Percentiles rank a stretch among this genome's conserved stretches.
Conservation (phyloP, 805 yeast genomes). For the Wickerhamomyces hampshirensis region DNA sequence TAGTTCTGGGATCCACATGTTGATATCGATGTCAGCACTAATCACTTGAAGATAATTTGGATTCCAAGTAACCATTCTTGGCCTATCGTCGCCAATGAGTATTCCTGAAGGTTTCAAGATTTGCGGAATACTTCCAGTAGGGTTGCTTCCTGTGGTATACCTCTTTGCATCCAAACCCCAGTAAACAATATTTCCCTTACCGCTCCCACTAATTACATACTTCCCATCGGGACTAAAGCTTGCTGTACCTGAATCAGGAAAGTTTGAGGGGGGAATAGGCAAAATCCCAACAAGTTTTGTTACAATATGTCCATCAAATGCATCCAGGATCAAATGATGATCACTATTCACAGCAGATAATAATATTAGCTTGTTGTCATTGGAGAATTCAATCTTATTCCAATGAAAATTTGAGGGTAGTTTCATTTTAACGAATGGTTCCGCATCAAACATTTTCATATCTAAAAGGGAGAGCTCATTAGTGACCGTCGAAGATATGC, state of each 20-base stretch:
- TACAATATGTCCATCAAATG: constrained; percentile 55
- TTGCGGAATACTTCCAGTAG: constrained; percentile 25
- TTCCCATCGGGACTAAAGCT: constrained; percentile 66
- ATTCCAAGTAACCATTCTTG: constrained; percentile 36
- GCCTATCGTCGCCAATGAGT: constrained; percentile 28
- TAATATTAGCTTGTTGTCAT: constrained; percentile 63
- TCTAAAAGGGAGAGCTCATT: constrained; percentile 57
- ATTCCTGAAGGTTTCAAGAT: constrained; percentile 17
- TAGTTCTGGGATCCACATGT: constrained; percentile 23
- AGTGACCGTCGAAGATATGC: constrained; percentile 46
- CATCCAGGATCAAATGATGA: constrained; percentile 67
- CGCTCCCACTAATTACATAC: constrained; percentile 55
- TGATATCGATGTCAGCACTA: constrained; percentile 18
- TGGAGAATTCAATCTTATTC: constrained; percentile 73
- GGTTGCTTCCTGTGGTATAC: constrained; percentile 20
- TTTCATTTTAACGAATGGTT: constrained; percentile 46
- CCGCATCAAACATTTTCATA: constrained; percentile 49
- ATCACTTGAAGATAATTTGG: constrained; percentile 31
- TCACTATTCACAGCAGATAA: constrained; percentile 50
- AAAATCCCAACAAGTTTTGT: constrained; percentile 44
- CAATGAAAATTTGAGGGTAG: constrained; percentile 39
- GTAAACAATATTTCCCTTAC: constrained; percentile 39
- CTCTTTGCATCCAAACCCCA: constrained; percentile 46
- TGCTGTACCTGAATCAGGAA: constrained; percentile 50
- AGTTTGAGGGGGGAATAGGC: constrained; percentile 38